Base-by-base conservation (phyloP, 176 grass and related monocot genomes). In the Neostapfia colusana region DNA sequence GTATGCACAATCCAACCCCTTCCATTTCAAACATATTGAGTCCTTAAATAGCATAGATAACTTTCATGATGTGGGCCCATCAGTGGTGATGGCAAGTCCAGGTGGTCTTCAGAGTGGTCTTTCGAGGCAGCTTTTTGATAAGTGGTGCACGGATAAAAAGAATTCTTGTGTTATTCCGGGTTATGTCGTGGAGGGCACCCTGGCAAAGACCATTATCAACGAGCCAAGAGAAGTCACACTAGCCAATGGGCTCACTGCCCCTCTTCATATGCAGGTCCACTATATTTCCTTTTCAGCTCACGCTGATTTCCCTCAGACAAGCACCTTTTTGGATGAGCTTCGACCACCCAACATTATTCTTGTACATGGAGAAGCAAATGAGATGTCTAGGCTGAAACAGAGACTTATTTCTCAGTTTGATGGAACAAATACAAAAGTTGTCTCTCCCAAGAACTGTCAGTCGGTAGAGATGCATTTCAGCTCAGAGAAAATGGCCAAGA, bases 221-320 rank as follows among this genome's bases (percentile, higher is more conserved):
- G 95, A 97, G 58, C 95, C 95, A 4, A 93, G 92, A 89, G 95
- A 97, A 89, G 95, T 97, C 57, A 92, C 95, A 0, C 79, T 97
- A 61, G 90, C 92, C 57, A 97, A 97, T 31, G 95, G 95, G 27
- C 88, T 97, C 69, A 85, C 86, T 79, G 89, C 89, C 42, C 91
- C 95, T 64, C 91, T 97, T 51, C 82, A 97, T 78, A 97, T 97
- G 95, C 85, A 89, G 69, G 91, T 97, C 4, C 86, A 90, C 75
- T 97, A 97, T 55, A 92, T 93, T 57, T 97, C 95, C 16, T 97
- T 97, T 72, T 97, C 95, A 68, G 95, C 95, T 55, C 95, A 97
- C 38, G 95, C 95, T 10, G 91, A 97, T 85, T 97, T 90, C 21
- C 86, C 82, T 37, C 95, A 98, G 82, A 98, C 95, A 44, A 93